phyloP scores from a whole-genome alignment of 176 grass and related monocot genomes.

The Lolium perenne region DNA sequence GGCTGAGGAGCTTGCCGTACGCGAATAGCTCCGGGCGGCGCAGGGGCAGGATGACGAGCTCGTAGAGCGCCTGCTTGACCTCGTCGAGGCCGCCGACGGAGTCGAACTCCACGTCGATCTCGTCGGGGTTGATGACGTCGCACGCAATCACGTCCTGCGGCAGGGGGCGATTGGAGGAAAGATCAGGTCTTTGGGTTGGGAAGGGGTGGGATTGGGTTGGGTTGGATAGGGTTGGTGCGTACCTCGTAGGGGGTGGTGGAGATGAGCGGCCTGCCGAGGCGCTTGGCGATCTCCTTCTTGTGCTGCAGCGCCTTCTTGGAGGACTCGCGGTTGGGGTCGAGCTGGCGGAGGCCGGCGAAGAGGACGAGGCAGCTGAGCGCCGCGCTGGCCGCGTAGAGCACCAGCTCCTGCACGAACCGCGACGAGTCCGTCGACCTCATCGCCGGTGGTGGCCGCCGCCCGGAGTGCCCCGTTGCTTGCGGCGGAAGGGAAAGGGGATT shows the following conservation, averaged over 20 bases:
- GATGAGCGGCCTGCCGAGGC: conserved; percentile 86
- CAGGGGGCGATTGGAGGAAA: background rate
- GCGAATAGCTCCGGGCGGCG: conserved; percentile 81
- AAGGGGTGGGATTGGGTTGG: background rate
- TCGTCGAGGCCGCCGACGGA: conserved; percentile 86
- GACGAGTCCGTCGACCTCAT: conserved; percentile 74
- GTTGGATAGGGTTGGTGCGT: background rate
- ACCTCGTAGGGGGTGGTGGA: conserved; percentile 97
- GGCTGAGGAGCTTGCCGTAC: conserved; percentile 85
- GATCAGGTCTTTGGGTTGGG: background rate
- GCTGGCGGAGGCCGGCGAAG: conserved; percentile 91
- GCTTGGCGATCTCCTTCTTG: conserved; percentile 99
- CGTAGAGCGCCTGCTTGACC: conserved; percentile 80
- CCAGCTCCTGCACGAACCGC: conserved; percentile 88
- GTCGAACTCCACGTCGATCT: conserved; percentile 85
- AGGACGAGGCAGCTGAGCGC: conserved; percentile 92
- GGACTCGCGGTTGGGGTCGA: conserved; percentile 85
- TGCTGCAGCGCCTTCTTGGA: conserved; percentile 85
- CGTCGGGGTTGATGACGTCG: conserved; percentile 97
- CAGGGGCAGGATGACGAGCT: conserved; percentile 94
- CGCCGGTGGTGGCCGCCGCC: background rate
- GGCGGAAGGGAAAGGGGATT: background rate
- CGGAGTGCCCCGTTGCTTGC: background rate
- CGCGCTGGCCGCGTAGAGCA: conserved; percentile 93
- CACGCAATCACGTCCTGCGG: conserved; percentile 88